These are phyloP conservation scores for Cystofilobasidium ferigula DNA, from an alignment of 768 basidiomycete genomes.

Conservation along the genomic window DNA sequence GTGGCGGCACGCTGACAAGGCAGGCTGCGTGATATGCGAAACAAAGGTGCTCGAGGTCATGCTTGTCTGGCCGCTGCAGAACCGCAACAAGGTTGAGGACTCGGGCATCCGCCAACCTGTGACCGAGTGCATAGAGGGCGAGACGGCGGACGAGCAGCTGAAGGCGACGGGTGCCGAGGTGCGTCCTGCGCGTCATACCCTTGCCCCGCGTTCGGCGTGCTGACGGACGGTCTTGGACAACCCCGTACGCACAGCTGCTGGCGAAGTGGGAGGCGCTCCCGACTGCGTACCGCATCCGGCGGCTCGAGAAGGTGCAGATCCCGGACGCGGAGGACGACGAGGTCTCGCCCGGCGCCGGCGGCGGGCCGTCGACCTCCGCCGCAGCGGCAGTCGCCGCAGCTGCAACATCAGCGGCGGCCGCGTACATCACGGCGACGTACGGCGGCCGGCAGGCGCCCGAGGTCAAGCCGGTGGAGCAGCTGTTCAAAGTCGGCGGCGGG, in stretches of 20 bases:
- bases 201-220: conserved; percentile 31
- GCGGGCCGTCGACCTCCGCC: background rate
- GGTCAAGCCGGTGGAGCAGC: too few species aligned
- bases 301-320: background rate
- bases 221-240: background rate
- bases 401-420: too few species aligned
- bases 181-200: too few species aligned
- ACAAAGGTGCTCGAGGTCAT: conserved; percentile 39
- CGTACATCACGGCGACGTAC: too few species aligned
- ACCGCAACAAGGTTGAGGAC: conserved; percentile 85
- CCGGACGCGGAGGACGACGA: conserved; percentile 22
- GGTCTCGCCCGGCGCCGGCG: background rate
- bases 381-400: too few species aligned
- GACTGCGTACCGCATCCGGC: conserved; percentile 51
- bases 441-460: too few species aligned
- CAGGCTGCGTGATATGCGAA: background rate
- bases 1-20: background rate
- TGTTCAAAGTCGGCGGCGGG: too few species aligned
- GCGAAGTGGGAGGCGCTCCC: conserved; percentile 3
- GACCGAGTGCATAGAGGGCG: conserved; percentile 41
- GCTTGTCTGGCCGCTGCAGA: conserved; percentile 61
- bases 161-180: conserved; percentile 57
- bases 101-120: conserved; percentile 60
- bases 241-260: too few species aligned
- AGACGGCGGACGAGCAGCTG: conserved; percentile 50